These are phyloP conservation scores for Amanita subjunquillea DNA, from an alignment of 768 basidiomycete genomes.

Conservation along the genomic window DNA sequence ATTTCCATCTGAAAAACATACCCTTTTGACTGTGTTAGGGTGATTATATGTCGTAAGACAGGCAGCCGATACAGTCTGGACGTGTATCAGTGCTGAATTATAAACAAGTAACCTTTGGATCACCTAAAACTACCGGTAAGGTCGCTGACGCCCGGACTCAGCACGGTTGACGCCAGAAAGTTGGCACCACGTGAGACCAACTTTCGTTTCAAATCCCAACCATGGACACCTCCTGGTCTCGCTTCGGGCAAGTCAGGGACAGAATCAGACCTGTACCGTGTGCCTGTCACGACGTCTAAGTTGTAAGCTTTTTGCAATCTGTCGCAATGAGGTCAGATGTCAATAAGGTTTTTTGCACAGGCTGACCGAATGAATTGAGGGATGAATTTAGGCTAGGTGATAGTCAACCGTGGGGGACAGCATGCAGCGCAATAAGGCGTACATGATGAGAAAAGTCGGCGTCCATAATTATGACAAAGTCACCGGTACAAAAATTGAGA, in stretches of 20 bases:
- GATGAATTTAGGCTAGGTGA: conserved; percentile 79
- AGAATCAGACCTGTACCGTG: conserved; percentile 65
- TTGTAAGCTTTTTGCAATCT: conserved; percentile 81
- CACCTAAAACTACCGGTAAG: conserved; percentile 86
- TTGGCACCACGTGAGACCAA: conserved; percentile 85
- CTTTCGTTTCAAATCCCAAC: conserved; percentile 89
- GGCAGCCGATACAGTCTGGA: conserved; percentile 63
- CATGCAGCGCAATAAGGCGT: conserved; percentile 6
- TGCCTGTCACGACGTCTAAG: conserved; percentile 89
- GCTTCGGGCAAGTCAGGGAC: conserved; percentile 48
- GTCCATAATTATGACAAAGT: conserved; percentile 96
- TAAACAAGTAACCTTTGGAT: conserved; percentile 13
- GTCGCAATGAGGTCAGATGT: neutral
- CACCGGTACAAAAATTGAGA: conserved; percentile 78
- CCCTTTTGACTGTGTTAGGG: conserved; percentile 75
- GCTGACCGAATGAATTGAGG: conserved; percentile 77
- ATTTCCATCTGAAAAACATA: conserved; percentile 99
- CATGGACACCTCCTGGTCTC: conserved; percentile 77
- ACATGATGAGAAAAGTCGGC: conserved; percentile 96
- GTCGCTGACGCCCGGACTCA: conserved; percentile 82
- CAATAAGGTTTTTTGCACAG: neutral
- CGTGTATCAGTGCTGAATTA: neutral
- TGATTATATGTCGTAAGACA: conserved; percentile 77
- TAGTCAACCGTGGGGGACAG: neutral
- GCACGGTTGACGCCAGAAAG: conserved; percentile 77